Evolutionary conservation across 805 yeast genomes (phyloP), one percentile per base, ranked within the genome.

Genomic region (Pichia californica): DNA sequence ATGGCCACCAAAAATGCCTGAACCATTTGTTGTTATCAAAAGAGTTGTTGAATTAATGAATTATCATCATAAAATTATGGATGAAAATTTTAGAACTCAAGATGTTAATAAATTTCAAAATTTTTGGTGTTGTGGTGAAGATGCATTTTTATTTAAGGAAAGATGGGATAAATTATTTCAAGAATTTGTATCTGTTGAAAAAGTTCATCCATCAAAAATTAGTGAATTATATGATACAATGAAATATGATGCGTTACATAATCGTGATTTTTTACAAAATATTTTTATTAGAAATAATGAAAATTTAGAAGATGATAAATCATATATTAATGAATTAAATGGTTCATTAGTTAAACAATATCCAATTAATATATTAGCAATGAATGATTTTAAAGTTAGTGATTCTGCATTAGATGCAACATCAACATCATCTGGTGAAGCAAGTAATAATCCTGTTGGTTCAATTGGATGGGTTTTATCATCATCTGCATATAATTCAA

Each of bases 1-100:
- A 0, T 93, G 99, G 99, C 99, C 99, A 1, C 86, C 93, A 16
- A 88, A 88, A 59, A 88, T 93, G 86, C 98, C 99, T 0, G 94
- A 93, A 59, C 99, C 99, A 2, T 91, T 88, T 58, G 78, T 81
- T 38, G 99, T 93, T 14, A 86, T 94, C 54, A 86, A 88, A 58
- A 72, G 96, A 50, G 99, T 93, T 23, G 95, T 93, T 33, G 96
- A 88, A 56, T 71, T 93, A 56, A 91, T 93, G 98, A 88, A 81
- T 62, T 88, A 83, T 64, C 97, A 93, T 61, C 80, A 80, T 31
- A 76, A 73, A 52, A 78, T 93, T 41, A 80, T 93, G 94, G 82
- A 80, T 43, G 76, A 81, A 63, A 89, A 89, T 58, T 88, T 82
- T 55, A 73, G 70, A 32, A 69, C 77, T 40, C 77, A 78, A 48